Evolutionary conservation across 768 basidiomycete species (phyloP).

Genomic region (Crassisporium funariophilum): DNA sequence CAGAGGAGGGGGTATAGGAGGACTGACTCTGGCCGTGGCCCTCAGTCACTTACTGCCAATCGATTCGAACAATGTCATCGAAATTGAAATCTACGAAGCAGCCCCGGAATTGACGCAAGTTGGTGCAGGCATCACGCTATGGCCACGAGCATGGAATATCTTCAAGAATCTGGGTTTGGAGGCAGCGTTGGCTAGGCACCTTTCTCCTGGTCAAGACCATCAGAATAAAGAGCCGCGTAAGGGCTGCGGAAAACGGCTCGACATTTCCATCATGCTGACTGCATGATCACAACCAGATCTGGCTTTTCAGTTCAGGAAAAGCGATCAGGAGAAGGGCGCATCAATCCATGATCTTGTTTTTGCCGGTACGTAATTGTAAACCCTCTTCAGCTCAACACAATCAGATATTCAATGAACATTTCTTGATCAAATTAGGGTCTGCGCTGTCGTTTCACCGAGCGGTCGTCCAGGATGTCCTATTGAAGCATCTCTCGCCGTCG

Average conservation of each 20-base stretch:
- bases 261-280: not conserved
- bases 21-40: conserved; percentile 27
- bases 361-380: conserved; percentile 21
- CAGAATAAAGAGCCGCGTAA: conserved; percentile 17
- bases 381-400: not conserved
- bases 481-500: conserved; percentile 37
- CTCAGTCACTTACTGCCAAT: conserved; percentile 15
- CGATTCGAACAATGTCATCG: conserved; percentile 25
- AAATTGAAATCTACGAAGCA: conserved; percentile 44
- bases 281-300: conserved; percentile 14
- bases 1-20: conserved; percentile 35
- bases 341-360: conserved; percentile 28
- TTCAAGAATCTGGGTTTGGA: conserved; percentile 24
- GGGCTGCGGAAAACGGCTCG: not conserved
- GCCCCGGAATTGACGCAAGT: conserved; percentile 35
- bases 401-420: not conserved
- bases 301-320: conserved; percentile 32
- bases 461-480: conserved; percentile 47
- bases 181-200: conserved; percentile 10
- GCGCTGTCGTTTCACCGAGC: conserved; percentile 48
- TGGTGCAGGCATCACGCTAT: conserved; percentile 42
- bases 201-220: conserved; percentile 17
- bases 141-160: conserved; percentile 31
- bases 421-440: conserved; percentile 11
- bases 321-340: conserved; percentile 30